These are phyloP conservation scores for Curvularia sp. DNA, from an alignment of 2,329 filamentous ascomycete species.

Conservation along the genomic window DNA sequence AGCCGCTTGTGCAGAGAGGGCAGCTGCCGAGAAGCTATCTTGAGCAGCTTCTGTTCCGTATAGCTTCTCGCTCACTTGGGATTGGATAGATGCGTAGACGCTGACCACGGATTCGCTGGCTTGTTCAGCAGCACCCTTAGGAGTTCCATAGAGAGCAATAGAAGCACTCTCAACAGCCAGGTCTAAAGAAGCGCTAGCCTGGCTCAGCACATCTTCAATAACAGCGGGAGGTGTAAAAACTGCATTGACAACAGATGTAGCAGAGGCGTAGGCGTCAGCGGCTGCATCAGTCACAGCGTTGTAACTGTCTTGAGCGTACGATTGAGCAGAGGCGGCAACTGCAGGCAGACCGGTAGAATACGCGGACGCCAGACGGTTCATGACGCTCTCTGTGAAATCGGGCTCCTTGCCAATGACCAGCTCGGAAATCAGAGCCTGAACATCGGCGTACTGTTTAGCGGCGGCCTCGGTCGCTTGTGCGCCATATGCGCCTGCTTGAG, in stretches of 20 bases:
- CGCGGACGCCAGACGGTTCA: conserved; percentile 72
- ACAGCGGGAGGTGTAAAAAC: conserved; percentile 65
- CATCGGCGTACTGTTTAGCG: conserved; percentile 69
- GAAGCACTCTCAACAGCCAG: conserved; percentile 66
- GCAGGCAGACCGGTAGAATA: conserved; percentile 72
- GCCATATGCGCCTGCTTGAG: conserved; percentile 64
- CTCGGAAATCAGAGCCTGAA: conserved; percentile 77
- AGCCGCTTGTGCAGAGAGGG: conserved; percentile 60
- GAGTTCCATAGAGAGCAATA: conserved; percentile 63
- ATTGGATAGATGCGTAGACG: conserved; percentile 59
- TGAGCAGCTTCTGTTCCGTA: conserved; percentile 64
- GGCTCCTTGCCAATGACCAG: conserved; percentile 79
- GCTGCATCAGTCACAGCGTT: conserved; percentile 60
- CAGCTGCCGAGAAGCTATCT: conserved; percentile 61
- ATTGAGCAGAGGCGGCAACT: conserved; percentile 61
- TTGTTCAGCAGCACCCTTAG: conserved; percentile 61
- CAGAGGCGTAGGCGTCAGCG: conserved; percentile 57
- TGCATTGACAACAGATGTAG: conserved; percentile 55
- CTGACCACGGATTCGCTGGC: conserved; percentile 62
- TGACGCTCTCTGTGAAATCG: conserved; percentile 80
- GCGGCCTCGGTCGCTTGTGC: conserved; percentile 68
- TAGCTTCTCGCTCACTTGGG: conserved; percentile 60
- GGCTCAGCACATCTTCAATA: conserved; percentile 64
- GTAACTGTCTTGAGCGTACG: conserved; percentile 57
- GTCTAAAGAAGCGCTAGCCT: conserved; percentile 64